Base-by-base conservation (phyloP, 768 basidiomycete species). In the Trametes elegans region DNA sequence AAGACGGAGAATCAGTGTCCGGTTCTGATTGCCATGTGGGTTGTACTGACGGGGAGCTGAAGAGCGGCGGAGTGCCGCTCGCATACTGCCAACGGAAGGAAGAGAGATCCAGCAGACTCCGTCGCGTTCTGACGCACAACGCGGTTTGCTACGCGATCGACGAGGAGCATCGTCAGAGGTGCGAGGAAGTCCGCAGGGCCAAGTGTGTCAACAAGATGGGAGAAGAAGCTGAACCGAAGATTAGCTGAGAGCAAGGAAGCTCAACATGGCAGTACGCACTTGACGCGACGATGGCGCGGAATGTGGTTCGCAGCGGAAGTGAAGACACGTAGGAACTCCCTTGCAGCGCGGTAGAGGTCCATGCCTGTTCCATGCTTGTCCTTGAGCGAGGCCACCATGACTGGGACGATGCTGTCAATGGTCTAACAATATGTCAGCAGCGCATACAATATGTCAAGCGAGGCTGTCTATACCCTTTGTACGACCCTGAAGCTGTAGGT, bases 401-500 rank as follows among this genome's bases (percentile, higher is more conserved):
- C 90, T 2, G 97, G 96, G 6, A 99, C 88, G 54, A 98, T 93
- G 64, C 82, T 89, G 57, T 96, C 87, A 52, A 98, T 84, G 2
- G 97, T 98, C 93, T 96, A 50, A 7, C 19, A 24, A 18, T 11
- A 48, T 3, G 18, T 27, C 18, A 53, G 19, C 14, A 8, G 18
- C 31, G 32, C 31, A 9, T 16, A 24, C 19, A 14, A 39, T 7
- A 46, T 11, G 21, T 23, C 19, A 49, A 10, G 5, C 11, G 43
- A n/a, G 10, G 19, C 11, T 5, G 19, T 2, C 44, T 73, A 39
- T 49, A 92, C 93, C 78, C 89, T 90, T 68, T 98, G 94, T 2
- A 98, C 91, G 8, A 98, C 94, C 32, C 85, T 84, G 76, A 97
- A 96, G 66, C 90, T 95, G 71, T 96, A 95, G 0, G 88, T 83